phyloP scores from a whole-genome alignment of 169 alveolate species.

The Cryptosporidium sp. region DNA sequence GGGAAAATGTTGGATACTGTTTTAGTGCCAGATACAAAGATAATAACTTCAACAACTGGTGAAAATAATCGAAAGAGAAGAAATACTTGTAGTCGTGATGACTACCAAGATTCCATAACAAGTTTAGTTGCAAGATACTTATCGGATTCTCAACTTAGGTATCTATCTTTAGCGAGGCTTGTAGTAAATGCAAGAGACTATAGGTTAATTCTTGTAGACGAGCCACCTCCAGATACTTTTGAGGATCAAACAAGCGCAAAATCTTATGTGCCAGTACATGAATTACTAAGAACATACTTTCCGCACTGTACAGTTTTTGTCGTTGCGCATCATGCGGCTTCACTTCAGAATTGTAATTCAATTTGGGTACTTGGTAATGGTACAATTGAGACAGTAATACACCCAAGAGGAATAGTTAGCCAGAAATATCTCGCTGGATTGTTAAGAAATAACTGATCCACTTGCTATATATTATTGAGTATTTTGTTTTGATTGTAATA shows the following conservation, averaged over 20 bases:
- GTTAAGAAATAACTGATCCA: constrained; percentile 1
- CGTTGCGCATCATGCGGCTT: constrained; percentile 74
- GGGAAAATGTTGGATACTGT: constrained; percentile 71
- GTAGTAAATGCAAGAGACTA: constrained; percentile 69
- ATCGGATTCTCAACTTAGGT: constrained; percentile 76
- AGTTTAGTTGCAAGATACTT: constrained; percentile 60
- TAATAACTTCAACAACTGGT: constrained; percentile 4
- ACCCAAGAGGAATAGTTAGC: constrained; percentile 42
- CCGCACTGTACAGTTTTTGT: constrained; percentile 75
- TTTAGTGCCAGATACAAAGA: constrained; percentile 51
- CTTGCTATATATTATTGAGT: too few relatives aligned
- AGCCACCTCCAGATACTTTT: constrained; percentile 80
- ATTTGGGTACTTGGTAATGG: constrained; percentile 74
- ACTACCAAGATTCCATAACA: constrained; percentile 11
- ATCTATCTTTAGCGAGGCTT: constrained; percentile 77
- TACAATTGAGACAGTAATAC: constrained; percentile 49
- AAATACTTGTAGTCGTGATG: neutral
- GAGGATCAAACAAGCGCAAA: constrained; percentile 46
- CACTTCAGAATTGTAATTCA: constrained; percentile 64
- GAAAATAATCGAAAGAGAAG: neutral
- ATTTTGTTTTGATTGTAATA: too few relatives aligned
- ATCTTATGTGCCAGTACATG: constrained; percentile 63
- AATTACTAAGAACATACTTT: constrained; percentile 64
- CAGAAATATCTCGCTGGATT: constrained; percentile 47
- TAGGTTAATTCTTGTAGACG: constrained; percentile 79